These are phyloP conservation scores for Clonostachys chloroleuca DNA, from an alignment of 2,329 filamentous ascomycete species.

Conservation along the genomic window DNA sequence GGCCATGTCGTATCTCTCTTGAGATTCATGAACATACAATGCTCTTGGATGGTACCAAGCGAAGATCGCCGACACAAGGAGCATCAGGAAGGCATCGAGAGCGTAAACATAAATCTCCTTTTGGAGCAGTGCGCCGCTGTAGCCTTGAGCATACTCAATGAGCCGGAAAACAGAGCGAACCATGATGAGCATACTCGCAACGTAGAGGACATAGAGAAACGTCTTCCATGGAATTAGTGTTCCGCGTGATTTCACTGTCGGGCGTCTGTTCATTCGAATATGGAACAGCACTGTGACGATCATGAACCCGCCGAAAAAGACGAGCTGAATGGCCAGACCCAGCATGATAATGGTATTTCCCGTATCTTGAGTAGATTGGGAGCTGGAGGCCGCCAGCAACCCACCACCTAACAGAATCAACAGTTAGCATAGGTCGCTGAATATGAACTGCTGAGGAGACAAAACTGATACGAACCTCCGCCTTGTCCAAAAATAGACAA, in stretches of 20 bases:
- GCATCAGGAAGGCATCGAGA: conserved; percentile 25
- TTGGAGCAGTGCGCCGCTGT: conserved; percentile 16
- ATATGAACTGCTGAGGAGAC: not conserved
- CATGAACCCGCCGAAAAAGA: conserved; percentile 47
- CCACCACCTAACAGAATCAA: not conserved
- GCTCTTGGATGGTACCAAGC: conserved; percentile 2
- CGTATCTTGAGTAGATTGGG: conserved; percentile 1
- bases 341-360: conserved; percentile 41
- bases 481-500: conserved; percentile 25
- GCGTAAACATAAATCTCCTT: conserved; percentile 22
- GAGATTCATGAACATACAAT: no score
- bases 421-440: not conserved
- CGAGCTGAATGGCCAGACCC: conserved; percentile 45
- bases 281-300: conserved; percentile 37
- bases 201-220: conserved; percentile 9
- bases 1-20: no score
- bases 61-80: conserved; percentile 7
- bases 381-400: not conserved
- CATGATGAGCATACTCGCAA: conserved; percentile 21
- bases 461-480: not conserved
- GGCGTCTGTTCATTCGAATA: conserved; percentile 6
- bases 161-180: conserved; percentile 29
- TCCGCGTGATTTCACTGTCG: not conserved
- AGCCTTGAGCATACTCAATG: conserved; percentile 28
- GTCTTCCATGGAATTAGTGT: conserved; percentile 17